These are phyloP conservation scores for Gracilaria domingensis DNA, from an alignment of 23 red algal genomes.

Conservation along the genomic window DNA sequence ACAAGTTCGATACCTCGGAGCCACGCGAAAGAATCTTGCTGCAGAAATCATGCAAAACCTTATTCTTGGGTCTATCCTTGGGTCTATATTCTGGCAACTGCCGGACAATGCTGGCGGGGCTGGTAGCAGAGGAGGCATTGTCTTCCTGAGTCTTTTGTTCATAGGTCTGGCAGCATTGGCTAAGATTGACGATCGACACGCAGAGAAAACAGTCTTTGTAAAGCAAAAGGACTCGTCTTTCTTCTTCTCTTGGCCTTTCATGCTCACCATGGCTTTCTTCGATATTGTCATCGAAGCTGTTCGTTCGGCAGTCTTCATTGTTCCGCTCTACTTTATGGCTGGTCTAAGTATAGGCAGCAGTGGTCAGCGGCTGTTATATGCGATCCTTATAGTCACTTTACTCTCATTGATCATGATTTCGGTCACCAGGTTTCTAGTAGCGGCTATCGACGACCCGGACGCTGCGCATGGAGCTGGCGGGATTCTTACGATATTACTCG, in stretches of 20 bases:
- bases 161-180: conserved; percentile 54
- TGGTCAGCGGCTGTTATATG: conserved; percentile 64
- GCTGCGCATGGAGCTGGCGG: conserved; percentile 52
- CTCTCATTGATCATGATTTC: conserved; percentile 58
- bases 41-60: conserved; percentile 64
- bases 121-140: conserved; percentile 57
- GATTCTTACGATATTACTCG: conserved; percentile 70
- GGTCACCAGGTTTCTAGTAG: conserved; percentile 52
- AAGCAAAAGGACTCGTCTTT: conserved; percentile 78
- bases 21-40: conserved; percentile 21
- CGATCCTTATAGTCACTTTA: conserved; percentile 49
- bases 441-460: conserved; percentile 59
- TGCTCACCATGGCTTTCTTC: conserved; percentile 60
- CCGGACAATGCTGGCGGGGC: conserved; percentile 50
- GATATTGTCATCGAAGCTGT: conserved; percentile 57
- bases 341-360: conserved; percentile 73
- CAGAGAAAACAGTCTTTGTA: conserved; percentile 61
- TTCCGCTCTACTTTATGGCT: conserved; percentile 74
- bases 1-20: conserved; percentile 8
- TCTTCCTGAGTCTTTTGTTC: conserved; percentile 77
- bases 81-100: conserved; percentile 80
- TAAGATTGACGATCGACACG: conserved; percentile 53
- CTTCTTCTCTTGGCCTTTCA: conserved; percentile 59
- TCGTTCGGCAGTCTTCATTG: conserved; percentile 22
- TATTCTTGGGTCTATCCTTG: conserved; percentile 72